A percentile compares a stretch with the other conserved stretches of the same genome.
Conservation (phyloP, 2,329 filamentous ascomycete genomes). For the Tolypocladium ophioglossoides region DNA sequence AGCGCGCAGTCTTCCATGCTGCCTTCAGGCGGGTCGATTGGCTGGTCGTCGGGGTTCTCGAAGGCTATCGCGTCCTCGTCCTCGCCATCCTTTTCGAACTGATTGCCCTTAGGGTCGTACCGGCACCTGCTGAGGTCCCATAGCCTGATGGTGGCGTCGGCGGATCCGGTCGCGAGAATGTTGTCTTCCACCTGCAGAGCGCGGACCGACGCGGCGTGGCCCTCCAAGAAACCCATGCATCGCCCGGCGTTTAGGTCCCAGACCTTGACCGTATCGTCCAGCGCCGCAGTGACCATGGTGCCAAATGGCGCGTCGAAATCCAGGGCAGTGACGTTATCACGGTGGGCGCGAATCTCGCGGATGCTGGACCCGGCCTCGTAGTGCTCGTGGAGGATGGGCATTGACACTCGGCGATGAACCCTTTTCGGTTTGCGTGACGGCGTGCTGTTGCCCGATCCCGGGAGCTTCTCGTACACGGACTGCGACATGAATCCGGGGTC, state of each 20-base stretch:
- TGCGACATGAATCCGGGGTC: constrained; percentile 79
- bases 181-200: constrained; percentile 92
- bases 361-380: constrained; percentile 84
- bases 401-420: constrained; percentile 63
- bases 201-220: constrained; percentile 87
- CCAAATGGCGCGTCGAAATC: constrained; percentile 98
- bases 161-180: constrained; percentile 85
- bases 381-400: constrained; percentile 93
- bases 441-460: constrained; percentile 39
- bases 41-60: constrained; percentile 57
- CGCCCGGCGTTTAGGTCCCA: constrained; percentile 94
- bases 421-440: constrained; percentile 38
- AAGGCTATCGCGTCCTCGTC: constrained; percentile 62
- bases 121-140: constrained; percentile 91
- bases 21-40: constrained; percentile 60
- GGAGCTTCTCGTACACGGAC: constrained; percentile 91
- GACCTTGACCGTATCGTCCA: constrained; percentile 89
- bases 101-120: constrained; percentile 61
- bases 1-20: constrained; percentile 84
- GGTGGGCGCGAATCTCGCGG: constrained; percentile 79
- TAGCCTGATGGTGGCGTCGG: constrained; percentile 86
- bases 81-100: constrained; percentile 47
- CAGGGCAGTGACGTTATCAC: constrained; percentile 76
- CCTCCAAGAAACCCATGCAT: constrained; percentile 85
- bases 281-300: constrained; percentile 80